Conservation (phyloP, 179 eudicot species). For the Dionaea muscipula region DNA sequence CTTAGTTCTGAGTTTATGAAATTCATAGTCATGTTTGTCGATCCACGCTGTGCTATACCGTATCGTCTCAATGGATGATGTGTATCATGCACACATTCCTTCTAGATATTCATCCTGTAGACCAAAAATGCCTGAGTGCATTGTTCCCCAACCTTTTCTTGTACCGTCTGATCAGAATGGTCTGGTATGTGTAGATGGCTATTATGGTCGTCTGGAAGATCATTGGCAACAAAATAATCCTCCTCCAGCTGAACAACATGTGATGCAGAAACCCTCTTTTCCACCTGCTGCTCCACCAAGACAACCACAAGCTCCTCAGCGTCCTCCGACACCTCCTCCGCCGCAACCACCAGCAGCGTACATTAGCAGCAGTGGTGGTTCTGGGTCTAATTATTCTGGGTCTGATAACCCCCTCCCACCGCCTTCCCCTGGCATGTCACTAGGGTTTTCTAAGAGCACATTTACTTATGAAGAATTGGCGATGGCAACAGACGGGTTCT, state of each 20-base stretch:
- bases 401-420: constrained; percentile 31
- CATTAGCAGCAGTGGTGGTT: constrained; percentile 59
- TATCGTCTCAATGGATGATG: no score
- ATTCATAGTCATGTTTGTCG: no score
- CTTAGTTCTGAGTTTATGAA: no score
- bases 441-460: constrained; percentile 52
- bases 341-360: constrained; percentile 27
- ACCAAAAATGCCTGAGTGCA: no score
- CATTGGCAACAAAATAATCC: constrained; percentile 21
- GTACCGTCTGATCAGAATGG: constrained; percentile 2
- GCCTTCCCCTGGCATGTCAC: constrained; percentile 47
- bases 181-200: constrained; percentile 17
- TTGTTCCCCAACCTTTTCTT: constrained; percentile 14
- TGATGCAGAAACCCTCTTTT: constrained; percentile 19
- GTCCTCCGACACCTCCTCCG: constrained; percentile 19
- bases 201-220: constrained; percentile 13
- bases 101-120: no score
- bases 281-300: constrained; percentile 34
- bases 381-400: constrained; percentile 63
- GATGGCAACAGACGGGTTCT: constrained; percentile 78
- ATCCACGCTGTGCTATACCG: no score
- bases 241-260: constrained; percentile 18
- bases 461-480: constrained; percentile 74
- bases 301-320: constrained; percentile 31
- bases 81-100: no score